These are phyloP conservation scores for Diaporthe citri DNA, from an alignment of 2,329 filamentous ascomycete species.

Conservation along the genomic window DNA sequence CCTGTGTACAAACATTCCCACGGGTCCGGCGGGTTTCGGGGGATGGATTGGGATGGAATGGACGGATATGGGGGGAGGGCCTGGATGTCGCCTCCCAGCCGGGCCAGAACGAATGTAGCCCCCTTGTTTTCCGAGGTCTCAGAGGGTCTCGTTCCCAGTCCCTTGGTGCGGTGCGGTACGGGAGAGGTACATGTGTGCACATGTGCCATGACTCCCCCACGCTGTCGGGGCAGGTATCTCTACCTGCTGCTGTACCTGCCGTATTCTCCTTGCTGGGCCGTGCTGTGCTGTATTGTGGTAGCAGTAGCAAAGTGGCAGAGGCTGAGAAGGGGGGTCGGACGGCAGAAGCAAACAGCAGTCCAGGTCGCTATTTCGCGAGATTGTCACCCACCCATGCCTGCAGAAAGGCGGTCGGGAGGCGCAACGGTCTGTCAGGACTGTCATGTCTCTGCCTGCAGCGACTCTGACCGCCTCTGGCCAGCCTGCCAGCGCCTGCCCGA, in stretches of 20 bases:
- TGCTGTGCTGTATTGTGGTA: too few relatives aligned
- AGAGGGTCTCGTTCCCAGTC: not conserved
- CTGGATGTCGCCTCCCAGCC: too few relatives aligned
- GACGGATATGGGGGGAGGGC: not conserved
- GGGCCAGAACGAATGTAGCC: too few relatives aligned
- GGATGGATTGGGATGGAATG: not conserved
- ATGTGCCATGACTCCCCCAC: not conserved
- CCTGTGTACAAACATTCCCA: constrained; percentile 22
- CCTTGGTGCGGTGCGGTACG: not conserved
- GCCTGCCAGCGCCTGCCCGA: constrained; percentile 1
- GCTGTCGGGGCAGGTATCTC: not conserved
- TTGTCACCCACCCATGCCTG: constrained; percentile 17
- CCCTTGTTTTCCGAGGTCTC: constrained; percentile 23
- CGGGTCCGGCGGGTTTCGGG: constrained; percentile 36
- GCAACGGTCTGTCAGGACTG: constrained; percentile 8
- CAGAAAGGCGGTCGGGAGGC: constrained; percentile 33
- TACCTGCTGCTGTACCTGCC: not conserved
- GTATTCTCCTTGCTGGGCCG: not conserved
- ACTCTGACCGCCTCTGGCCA: constrained; percentile 34
- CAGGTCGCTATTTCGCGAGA: constrained; percentile 30
- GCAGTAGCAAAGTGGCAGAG: not conserved
- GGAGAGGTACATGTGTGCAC: not conserved
- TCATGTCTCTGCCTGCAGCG: constrained; percentile 15
- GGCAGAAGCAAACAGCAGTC: constrained; percentile 22
- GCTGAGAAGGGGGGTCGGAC: constrained; percentile 34